These are phyloP conservation scores for Alternaria sp. DNA, from an alignment of 2,329 filamentous ascomycete species.

Conservation along the genomic window DNA sequence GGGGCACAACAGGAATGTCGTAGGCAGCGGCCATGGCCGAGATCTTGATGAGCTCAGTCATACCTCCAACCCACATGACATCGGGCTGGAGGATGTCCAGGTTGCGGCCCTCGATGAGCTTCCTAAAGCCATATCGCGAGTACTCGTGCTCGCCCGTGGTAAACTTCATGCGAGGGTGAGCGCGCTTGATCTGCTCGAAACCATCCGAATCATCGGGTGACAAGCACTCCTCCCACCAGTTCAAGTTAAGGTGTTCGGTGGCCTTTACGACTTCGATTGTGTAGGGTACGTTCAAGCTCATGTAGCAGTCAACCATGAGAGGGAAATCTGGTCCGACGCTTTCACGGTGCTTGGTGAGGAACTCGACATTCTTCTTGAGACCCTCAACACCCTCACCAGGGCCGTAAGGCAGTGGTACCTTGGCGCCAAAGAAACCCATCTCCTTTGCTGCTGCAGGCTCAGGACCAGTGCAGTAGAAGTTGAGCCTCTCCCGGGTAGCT, in stretches of 20 bases:
- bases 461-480: constrained; percentile 96
- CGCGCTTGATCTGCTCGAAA: constrained; percentile 87
- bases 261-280: constrained; percentile 90
- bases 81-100: constrained; percentile 95
- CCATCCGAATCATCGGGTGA: constrained; percentile 92
- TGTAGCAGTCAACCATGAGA: constrained; percentile 96
- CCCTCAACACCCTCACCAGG: constrained; percentile 86
- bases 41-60: constrained; percentile 92
- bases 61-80: constrained; percentile 95
- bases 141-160: constrained; percentile 97
- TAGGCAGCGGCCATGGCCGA: constrained; percentile 90
- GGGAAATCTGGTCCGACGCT: constrained; percentile 89
- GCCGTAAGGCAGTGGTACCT: constrained; percentile 89
- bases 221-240: constrained; percentile 98
- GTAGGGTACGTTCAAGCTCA: constrained; percentile 92
- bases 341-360: constrained; percentile 83
- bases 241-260: constrained; percentile 83
- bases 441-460: constrained; percentile 80
- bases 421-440: constrained; percentile 91
- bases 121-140: constrained; percentile 92
- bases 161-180: constrained; percentile 90
- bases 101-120: constrained; percentile 90
- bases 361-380: constrained; percentile 88
- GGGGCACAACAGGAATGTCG: constrained; percentile 94
- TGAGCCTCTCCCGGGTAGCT: constrained; percentile 80